Evolutionary conservation across 1,284 basidiomycete species (phyloP).

Genomic region (Ceratobasidium sp.): DNA sequence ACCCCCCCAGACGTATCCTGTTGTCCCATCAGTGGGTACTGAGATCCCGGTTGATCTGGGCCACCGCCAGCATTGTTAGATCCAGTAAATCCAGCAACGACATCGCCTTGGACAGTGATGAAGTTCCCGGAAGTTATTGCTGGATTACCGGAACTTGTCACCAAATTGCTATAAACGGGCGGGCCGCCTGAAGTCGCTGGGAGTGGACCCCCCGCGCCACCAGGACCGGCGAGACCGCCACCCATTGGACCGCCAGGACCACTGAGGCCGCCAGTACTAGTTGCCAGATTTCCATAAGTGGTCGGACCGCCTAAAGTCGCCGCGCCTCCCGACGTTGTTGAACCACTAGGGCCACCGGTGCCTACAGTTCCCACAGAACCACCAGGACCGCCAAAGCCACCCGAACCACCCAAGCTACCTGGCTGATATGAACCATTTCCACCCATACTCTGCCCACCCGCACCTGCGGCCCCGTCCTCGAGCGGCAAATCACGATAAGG

Average conservation of each 20-base stretch:
- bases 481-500: constrained; percentile 28
- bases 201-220: too few species aligned
- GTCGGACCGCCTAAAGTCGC: background rate
- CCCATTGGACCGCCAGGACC: background rate
- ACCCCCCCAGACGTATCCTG: background rate
- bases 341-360: background rate
- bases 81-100: background rate
- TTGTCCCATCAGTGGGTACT: background rate
- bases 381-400: background rate
- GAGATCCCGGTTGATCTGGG: background rate
- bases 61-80: background rate
- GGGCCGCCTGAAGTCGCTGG: too few species aligned
- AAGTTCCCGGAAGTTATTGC: too few species aligned
- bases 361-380: background rate
- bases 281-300: background rate
- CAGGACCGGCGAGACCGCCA: too few species aligned
- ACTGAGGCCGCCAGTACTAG: background rate
- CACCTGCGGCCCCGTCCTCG: background rate
- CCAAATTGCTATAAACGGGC: too few species aligned
- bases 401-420: background rate
- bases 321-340: background rate
- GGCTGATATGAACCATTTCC: background rate
- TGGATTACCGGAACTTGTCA: too few species aligned
- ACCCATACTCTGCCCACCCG: background rate
- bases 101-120: too few species aligned